Evolutionary conservation across 208 protist species (phyloP), one percentile per base, ranked within the genome.

Genomic region (Borovskyia barvae): DNA sequence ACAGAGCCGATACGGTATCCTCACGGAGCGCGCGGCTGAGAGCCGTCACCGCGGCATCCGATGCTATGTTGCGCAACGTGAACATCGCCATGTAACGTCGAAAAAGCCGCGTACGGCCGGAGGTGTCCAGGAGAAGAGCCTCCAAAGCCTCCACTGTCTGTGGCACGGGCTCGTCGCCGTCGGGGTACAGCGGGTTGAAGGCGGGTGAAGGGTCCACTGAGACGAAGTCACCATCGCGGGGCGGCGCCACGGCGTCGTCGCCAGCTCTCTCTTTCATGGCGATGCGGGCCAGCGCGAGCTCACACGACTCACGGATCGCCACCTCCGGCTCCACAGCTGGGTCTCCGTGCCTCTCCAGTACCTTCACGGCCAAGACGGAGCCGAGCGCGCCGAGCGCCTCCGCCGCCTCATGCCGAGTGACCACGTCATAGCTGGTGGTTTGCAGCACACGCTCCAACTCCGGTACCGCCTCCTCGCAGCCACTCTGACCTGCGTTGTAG

Each of bases 401-500:
- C 32, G 85, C 94, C 3, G 97, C 97, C 85, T 99, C 94, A 65
- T 98, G 97, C 9, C 98, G 86, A 1, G 98, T 98, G 49, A 99
- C 96, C 12, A 72, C 63, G 61, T 98, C 82, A 87, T 99, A 96
- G 25, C 57, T 60, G 48, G 94, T 52, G 33, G 39, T 58, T 12
- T 60, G 63, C 2, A 99, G 60, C 15, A 98, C 75, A 14, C 68
- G 48, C 36, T 75, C 69, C 35, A 99, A 80, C 22, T 73, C 50
- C 6, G 77, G 78, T n/a, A 98, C 61, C 7, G 92, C 92, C 36
- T 72, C 58, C 39, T 55, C 54, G 47, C 88, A 50, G 17, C 92
- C 80, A 75, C 97, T 97, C 87, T 99, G 98, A 0, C 98, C 98
- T 12, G 98, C 68, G 57, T 92, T 95, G 83, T 99, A 99, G n/a